Conservation (phyloP, 2,329 filamentous ascomycete genomes). For the Aspergillus ibericus region DNA sequence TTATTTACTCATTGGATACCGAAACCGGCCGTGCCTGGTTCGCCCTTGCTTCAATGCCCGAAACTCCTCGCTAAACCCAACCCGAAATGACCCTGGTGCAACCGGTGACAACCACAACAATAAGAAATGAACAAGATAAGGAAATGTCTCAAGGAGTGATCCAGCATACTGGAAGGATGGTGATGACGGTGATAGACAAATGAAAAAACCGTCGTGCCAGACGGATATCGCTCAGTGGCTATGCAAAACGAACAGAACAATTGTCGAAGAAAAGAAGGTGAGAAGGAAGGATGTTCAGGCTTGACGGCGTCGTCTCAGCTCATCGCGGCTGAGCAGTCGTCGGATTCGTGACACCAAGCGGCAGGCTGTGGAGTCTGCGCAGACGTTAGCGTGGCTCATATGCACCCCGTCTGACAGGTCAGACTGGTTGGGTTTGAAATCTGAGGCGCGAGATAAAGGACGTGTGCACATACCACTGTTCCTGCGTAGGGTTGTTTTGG, state of each 20-base stretch:
- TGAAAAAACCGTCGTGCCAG: slow-evolving; percentile 9
- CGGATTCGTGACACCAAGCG: slow-evolving; percentile 36
- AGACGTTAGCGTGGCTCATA: slow-evolving; percentile 14
- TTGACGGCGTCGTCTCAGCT: slow-evolving; percentile 26
- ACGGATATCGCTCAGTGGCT: slow-evolving; percentile 10
- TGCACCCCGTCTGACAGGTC: slow-evolving; percentile 12
- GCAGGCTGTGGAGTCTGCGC: slow-evolving; percentile 25
- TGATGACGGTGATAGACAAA: slow-evolving; percentile 3
- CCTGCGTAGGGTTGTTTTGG: slow-evolving; percentile 21
- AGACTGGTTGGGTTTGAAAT: slow-evolving; percentile 6
- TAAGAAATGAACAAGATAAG: too few species aligned
- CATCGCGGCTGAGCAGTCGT: slow-evolving; percentile 35
- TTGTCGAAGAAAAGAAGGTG: not conserved
- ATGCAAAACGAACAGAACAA: not conserved
- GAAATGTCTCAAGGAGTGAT: slow-evolving; percentile 11
- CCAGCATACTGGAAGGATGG: slow-evolving; percentile 2
- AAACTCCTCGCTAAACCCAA: slow-evolving; percentile 17
- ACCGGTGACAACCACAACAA: not conserved
- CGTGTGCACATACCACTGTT: slow-evolving; percentile 26
- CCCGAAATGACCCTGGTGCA: slow-evolving; percentile 2
- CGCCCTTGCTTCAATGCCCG: slow-evolving; percentile 14
- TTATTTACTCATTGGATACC: slow-evolving; percentile 3
- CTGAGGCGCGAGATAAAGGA: not conserved
- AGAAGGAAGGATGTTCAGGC: slow-evolving; percentile 13
- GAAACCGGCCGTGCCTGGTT: slow-evolving; percentile 6